Evolutionary conservation across 2,329 filamentous ascomycete genomes (phyloP).

Genomic region (Sclerotinia nivalis): DNA sequence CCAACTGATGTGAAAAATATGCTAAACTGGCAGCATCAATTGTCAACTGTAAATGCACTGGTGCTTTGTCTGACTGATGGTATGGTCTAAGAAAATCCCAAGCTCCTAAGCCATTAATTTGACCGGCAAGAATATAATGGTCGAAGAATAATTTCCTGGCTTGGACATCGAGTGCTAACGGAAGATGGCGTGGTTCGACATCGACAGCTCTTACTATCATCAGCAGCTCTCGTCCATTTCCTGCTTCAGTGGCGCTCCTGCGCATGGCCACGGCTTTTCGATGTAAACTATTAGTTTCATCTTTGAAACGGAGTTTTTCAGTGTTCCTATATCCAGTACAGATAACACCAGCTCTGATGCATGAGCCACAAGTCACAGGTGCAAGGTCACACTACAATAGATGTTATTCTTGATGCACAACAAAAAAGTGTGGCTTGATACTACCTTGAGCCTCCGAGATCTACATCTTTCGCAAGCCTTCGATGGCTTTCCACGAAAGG

Average conservation of each 20-base stretch:
- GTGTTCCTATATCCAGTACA: conserved; percentile 27
- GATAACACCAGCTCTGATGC: conserved; percentile 19
- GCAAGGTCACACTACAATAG: conserved; percentile 29
- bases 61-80: conserved; percentile 6
- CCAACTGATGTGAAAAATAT: conserved; percentile 24
- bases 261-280: conserved; percentile 3
- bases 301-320: conserved; percentile 23
- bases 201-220: neutral
- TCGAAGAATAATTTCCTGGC: conserved; percentile 25
- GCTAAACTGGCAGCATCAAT: conserved; percentile 26
- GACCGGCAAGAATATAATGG: conserved; percentile 20
- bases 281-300: conserved; percentile 21
- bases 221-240: neutral
- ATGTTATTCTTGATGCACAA: neutral
- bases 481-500: conserved; percentile 26
- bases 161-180: conserved; percentile 23
- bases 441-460: conserved; percentile 28
- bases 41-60: conserved; percentile 11
- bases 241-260: neutral
- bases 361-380: conserved; percentile 24
- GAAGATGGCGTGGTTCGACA: conserved; percentile 9
- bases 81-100: conserved; percentile 22
- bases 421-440: neutral
- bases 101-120: neutral
- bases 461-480: conserved; percentile 32